phyloP scores from a whole-genome alignment of 202 grass and related monocot species.

The Tripidium arundinaceum region DNA sequence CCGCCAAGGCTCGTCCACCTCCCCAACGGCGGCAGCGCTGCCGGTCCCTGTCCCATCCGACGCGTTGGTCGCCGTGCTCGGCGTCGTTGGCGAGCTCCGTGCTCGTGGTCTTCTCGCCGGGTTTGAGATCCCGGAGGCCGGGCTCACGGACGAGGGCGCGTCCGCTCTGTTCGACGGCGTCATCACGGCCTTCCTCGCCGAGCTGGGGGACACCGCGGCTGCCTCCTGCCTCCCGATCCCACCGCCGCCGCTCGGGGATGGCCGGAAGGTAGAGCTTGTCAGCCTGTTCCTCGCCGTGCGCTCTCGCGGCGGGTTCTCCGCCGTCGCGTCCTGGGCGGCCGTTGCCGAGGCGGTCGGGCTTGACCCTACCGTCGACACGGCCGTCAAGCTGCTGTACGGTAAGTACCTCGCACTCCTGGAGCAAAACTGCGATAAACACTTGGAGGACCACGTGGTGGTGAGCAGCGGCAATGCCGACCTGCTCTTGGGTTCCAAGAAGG shows the following conservation, averaged over 20 bases:
- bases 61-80: conserved; percentile 4
- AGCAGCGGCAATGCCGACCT: neutral
- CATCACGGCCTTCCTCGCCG: conserved; percentile 27
- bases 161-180: conserved; percentile 23
- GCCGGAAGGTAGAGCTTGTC: conserved; percentile 36
- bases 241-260: conserved; percentile 26
- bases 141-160: neutral
- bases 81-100: conserved; percentile 24
- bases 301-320: conserved; percentile 35
- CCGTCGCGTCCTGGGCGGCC: conserved; percentile 35
- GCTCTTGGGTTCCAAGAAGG: conserved; percentile 19
- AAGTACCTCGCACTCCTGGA: conserved; percentile 45
- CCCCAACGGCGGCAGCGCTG: neutral
- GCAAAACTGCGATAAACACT: conserved; percentile 5
- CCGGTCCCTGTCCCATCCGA: neutral
- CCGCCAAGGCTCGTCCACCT: neutral
- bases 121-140: conserved; percentile 8
- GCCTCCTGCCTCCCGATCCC: neutral
- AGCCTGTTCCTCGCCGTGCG: conserved; percentile 36
- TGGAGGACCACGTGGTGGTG: neutral
- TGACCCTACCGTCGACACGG: neutral
- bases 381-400: conserved; percentile 40
- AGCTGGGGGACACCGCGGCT: neutral
- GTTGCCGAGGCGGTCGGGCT: conserved; percentile 38
- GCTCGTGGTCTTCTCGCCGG: conserved; percentile 12